These are phyloP conservation scores for Candida coquimbonensis DNA, from an alignment of 805 yeast species.

Conservation along the genomic window DNA sequence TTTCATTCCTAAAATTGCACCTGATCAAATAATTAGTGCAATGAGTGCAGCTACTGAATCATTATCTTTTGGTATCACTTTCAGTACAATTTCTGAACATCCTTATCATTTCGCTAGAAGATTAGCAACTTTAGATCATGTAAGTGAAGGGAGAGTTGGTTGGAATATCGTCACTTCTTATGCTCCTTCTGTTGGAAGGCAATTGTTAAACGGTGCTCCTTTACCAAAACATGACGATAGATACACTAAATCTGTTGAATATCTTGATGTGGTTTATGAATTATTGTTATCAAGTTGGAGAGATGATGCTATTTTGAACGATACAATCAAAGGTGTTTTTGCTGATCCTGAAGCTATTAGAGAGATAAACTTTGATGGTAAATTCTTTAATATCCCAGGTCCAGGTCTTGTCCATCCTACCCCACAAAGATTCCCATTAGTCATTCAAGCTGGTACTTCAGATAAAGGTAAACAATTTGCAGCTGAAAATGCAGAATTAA, in stretches of 20 bases:
- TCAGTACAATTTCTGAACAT: conserved; percentile 35
- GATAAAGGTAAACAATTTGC: conserved; percentile 34
- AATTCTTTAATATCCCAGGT: conserved; percentile 33
- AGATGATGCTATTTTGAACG: conserved; percentile 30
- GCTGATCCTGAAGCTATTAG: conserved; percentile 35
- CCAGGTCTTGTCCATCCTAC: conserved; percentile 33
- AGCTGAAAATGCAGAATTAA: conserved; percentile 36
- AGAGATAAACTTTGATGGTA: conserved; percentile 33
- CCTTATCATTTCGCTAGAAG: conserved; percentile 33
- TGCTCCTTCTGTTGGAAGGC: conserved; percentile 35
- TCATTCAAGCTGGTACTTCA: conserved; percentile 39
- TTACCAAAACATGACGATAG: conserved; percentile 34
- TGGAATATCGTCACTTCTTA: conserved; percentile 43
- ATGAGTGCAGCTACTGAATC: conserved; percentile 36
- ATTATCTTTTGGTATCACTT: conserved; percentile 33
- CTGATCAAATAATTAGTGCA: conserved; percentile 27
- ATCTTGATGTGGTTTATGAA: conserved; percentile 33
- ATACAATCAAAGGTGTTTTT: conserved; percentile 25
- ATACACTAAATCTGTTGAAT: conserved; percentile 39
- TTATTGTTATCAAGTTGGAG: conserved; percentile 37
- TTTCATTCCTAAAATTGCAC: conserved; percentile 28
- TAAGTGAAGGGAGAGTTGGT: conserved; percentile 37
- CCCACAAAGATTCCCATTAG: conserved; percentile 36
- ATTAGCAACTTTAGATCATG: conserved; percentile 32
- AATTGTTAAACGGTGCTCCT: conserved; percentile 25